Evolutionary conservation across 2,329 filamentous ascomycete species (phyloP).

Genomic region (Neofusicoccum cordaticola): DNA sequence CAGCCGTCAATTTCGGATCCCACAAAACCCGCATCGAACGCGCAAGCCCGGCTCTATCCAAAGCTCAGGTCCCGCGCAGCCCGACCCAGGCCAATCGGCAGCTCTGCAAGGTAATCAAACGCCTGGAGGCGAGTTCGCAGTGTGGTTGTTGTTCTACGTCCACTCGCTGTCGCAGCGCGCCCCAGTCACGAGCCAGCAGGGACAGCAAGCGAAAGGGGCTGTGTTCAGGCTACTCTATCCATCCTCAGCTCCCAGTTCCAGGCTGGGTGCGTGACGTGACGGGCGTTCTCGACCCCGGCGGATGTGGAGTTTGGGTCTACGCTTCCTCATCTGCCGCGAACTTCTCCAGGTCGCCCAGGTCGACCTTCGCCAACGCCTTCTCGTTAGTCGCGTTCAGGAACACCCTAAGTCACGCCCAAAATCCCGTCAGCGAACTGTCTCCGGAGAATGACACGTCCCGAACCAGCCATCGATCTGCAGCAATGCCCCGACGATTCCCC

Average conservation of each 20-base stretch:
- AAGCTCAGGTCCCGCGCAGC: neutral
- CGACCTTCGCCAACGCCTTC: slow-evolving; percentile 49
- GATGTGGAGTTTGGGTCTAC: neutral
- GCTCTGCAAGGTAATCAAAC: neutral
- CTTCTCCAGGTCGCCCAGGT: slow-evolving; percentile 48
- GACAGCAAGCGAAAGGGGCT: neutral
- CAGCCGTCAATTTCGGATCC: neutral
- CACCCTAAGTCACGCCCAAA: slow-evolving; percentile 29
- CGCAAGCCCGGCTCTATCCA: neutral
- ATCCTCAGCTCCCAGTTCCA: neutral
- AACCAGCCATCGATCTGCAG: neutral
- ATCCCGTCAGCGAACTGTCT: neutral
- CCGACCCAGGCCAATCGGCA: neutral
- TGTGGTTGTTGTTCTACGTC: no score
- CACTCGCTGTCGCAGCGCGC: neutral
- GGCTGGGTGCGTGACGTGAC: neutral
- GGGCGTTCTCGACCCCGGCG: neutral
- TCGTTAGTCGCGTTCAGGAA: slow-evolving; percentile 54
- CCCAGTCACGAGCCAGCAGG: neutral
- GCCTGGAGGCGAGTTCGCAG: no score
- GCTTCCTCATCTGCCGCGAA: slow-evolving; percentile 46
- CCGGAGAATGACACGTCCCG: neutral
- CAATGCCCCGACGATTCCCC: neutral
- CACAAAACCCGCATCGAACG: neutral
- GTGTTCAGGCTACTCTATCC: neutral